Evolutionary conservation across 108 stramenopile species (phyloP).

Genomic region (Schizochytrium sp.): DNA sequence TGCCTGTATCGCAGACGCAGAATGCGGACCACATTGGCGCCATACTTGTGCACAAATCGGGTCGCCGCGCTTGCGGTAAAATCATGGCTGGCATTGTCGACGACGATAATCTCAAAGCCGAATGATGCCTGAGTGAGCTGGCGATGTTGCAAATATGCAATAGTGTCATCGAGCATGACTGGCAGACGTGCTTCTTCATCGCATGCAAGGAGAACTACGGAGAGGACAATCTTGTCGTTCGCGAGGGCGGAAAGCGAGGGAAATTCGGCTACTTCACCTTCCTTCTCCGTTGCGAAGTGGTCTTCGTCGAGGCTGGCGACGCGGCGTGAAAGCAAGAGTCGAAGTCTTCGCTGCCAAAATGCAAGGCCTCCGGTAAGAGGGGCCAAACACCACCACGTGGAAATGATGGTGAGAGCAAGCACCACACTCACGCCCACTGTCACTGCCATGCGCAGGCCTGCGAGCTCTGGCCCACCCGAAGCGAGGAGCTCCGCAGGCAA

Average conservation of each 20-base stretch:
- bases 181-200: constrained; percentile 42
- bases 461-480: neutral
- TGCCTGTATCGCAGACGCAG: constrained; percentile 22
- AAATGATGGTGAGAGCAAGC: neutral
- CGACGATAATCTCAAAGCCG: constrained; percentile 39
- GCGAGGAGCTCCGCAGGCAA: neutral
- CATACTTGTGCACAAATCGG: neutral
- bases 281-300: neutral
- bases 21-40: constrained; percentile 35
- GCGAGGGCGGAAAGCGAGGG: neutral
- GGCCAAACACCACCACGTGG: neutral
- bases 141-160: constrained; percentile 23
- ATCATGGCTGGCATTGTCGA: constrained; percentile 46
- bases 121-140: neutral
- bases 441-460: neutral
- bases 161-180: constrained; percentile 32
- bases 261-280: neutral
- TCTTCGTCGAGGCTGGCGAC: neutral
- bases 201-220: constrained; percentile 38
- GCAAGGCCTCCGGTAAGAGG: neutral
- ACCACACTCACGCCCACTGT: neutral
- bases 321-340: neutral
- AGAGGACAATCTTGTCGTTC: neutral
- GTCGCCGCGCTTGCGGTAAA: constrained; percentile 20
- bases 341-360: neutral